A percentile compares a stretch with the other conserved stretches of the same genome.
Evolutionary conservation across 2,329 filamentous ascomycete genomes (phyloP).

Genomic region (Paraphoma sp.): DNA sequence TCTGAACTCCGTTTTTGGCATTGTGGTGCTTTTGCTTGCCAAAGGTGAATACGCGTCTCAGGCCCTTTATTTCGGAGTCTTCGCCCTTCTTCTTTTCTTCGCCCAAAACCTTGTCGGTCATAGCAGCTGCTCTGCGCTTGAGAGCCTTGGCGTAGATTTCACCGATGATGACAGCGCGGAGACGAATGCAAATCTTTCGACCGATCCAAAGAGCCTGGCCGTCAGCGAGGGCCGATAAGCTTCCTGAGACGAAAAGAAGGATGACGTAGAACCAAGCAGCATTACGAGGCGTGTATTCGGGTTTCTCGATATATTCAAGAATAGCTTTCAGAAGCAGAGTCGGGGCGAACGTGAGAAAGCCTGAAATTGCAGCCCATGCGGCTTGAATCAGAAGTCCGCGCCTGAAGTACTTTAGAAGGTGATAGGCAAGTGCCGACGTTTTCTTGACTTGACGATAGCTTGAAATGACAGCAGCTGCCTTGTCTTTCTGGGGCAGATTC

Average conservation of each 20-base stretch:
- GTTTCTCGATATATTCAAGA: conserved; percentile 90
- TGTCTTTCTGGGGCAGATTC: conserved; percentile 88
- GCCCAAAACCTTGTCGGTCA: conserved; percentile 75
- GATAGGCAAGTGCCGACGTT: conserved; percentile 78
- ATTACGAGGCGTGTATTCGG: conserved; percentile 75
- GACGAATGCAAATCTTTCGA: conserved; percentile 89
- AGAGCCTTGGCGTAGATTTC: conserved; percentile 97
- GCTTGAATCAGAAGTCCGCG: conserved; percentile 77
- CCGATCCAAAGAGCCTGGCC: conserved; percentile 92
- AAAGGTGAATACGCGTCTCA: conserved; percentile 60
- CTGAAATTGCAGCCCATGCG: conserved; percentile 78
- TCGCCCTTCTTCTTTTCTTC: conserved; percentile 56
- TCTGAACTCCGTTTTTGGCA: conserved; percentile 50
- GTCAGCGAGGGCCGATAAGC: conserved; percentile 81
- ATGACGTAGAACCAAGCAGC: conserved; percentile 97
- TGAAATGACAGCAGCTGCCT: conserved; percentile 79
- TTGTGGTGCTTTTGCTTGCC: conserved; percentile 64
- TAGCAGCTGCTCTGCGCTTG: conserved; percentile 82
- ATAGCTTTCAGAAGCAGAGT: conserved; percentile 91
- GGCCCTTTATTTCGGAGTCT: conserved; percentile 48
- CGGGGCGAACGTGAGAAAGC: conserved; percentile 86
- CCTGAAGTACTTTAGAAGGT: conserved; percentile 86
- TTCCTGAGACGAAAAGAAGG: conserved; percentile 81
- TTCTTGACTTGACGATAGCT: conserved; percentile 87
- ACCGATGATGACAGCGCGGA: conserved; percentile 93